A percentile compares a stretch with the other conserved stretches of the same genome.
Evolutionary conservation across 352 stramenopile genomes (phyloP).

Genomic region (Phytophthora pseudosyringae): DNA sequence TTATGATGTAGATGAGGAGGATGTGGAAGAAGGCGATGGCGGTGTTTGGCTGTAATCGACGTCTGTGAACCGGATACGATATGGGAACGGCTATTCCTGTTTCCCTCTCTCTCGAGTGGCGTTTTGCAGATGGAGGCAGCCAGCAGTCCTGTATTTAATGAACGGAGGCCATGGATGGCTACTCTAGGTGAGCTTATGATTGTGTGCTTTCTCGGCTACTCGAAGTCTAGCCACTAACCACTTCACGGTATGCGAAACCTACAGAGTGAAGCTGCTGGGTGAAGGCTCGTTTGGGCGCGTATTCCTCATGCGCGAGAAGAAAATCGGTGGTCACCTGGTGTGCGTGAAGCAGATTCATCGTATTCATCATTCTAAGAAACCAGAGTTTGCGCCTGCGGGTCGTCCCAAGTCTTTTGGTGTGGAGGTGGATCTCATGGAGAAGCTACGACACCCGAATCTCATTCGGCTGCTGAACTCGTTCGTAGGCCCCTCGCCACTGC

Average conservation of each 20-base stretch:
- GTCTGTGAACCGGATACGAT: background rate
- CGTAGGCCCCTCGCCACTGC: constrained; percentile 11
- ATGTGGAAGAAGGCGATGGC: constrained; percentile 40
- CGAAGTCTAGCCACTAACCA: background rate
- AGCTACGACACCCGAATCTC: constrained; percentile 91
- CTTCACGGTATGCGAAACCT: background rate
- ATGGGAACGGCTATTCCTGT: constrained; percentile 15
- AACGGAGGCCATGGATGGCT: constrained; percentile 48
- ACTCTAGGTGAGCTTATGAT: constrained; percentile 40
- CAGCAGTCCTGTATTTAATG: constrained; percentile 26
- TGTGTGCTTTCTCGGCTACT: background rate
- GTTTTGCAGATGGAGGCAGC: background rate
- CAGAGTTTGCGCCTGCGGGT: constrained; percentile 2
- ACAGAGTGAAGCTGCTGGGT: constrained; percentile 72
- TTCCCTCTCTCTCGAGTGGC: background rate
- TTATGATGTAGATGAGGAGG: constrained; percentile 45
- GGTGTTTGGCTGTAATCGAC: constrained; percentile 60
- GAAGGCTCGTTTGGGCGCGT: constrained; percentile 92
- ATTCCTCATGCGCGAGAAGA: constrained; percentile 90
- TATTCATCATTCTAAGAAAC: constrained; percentile 32
- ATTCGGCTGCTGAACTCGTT: constrained; percentile 87
- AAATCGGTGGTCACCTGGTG: constrained; percentile 58
- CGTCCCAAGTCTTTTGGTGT: constrained; percentile 28
- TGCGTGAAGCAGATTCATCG: constrained; percentile 90
- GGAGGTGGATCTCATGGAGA: constrained; percentile 79